Evolutionary conservation across 2,329 filamentous ascomycete genomes (phyloP), one percentile per base, ranked within the genome.

Genomic region (Aureobasidium namibiae): DNA sequence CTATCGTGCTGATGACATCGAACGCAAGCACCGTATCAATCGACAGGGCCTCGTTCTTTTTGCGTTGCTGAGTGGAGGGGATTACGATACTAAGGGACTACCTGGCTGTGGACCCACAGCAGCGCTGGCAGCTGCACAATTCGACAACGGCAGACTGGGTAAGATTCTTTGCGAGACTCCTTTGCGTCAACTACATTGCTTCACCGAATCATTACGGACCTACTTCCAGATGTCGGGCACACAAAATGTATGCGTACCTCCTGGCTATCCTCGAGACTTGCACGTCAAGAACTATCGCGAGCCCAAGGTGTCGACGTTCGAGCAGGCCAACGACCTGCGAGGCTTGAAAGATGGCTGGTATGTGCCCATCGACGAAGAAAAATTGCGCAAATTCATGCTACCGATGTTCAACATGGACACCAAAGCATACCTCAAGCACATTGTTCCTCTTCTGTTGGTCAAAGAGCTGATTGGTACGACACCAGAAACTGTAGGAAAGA

Each of bases 41-140:
- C 64, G 65, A 3, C 68, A 74, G 36, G 70, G 69, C 0, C 61
- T 76, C 1, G 67, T 77, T 2, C 62, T 75, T 1, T 75, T 76
- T 53, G 74, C 72, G 1, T 67, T 76, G 60, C 65, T 77, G 1
- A 67, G 66, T 23, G 75, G 75, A 7, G 75, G 74, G 4, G 75
- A 78, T 56, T 77, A 77, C 54, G 63, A 73, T 45, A 61, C 60
- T 1, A 65, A 64, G 62, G 75, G 75, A 5, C 63, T 77, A 8
- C 63, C 41, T 14, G 65, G 67, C 2, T 77, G 75, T 59, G 75
- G 74, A 24, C 60, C 67, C 1, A 62, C 63, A 14, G 66, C 64
- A 29, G 72, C 73, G 1, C 59, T 67, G 9, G 62, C 57, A 33
- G 63, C 69, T 14, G 67, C 69, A 3, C 63, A 65, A 42, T 61